Evolutionary conservation across 1,284 basidiomycete genomes (phyloP), one percentile per base, ranked within the genome.

Genomic region (Tremellales sp.): DNA sequence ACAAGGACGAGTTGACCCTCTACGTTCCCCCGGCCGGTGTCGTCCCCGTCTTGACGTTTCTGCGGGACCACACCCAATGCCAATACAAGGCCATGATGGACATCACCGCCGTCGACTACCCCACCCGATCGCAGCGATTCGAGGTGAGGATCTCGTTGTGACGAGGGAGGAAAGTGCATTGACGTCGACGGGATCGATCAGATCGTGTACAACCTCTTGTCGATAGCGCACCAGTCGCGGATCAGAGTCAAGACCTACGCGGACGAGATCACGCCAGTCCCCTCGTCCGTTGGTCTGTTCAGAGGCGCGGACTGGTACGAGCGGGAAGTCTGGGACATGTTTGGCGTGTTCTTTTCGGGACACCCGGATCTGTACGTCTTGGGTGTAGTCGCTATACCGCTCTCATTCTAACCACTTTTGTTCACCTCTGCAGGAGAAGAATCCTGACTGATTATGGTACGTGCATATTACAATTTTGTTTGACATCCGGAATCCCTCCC

Each of bases 211-310:
- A 87, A 98, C 76, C 76, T 99, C 56, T 77, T 98, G 58, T 92
- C 87, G 63, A 75, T 92, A 61, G 83, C 84, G 26, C 76, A 78
- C 70, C 76, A 78, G 57, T 75, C 76, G 22, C 80, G 95, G 56
- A 89, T 99, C 68, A 79, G 95, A 47, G 92, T 99, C 60, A 99
- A 98, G 81, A 97, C 95, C 0, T 97, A 95, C 71, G 91, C 92
- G 50, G 87, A 88, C 57, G 95, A 99, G 74, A 84, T 87, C n/a
- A 87, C 93, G 60, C 82, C 89, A 34, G 88, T 98, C 8, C 95
- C 94, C 0, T 94, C 87, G 62, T 82, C 81, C 16, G 78, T 81
- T 4, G 80, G 80, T 19, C 58, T 97, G 22, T 99, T 86, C 78
- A 80, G 82, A 48, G 90, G 92, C 43, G 94, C 95, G 18, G 90